Base-by-base conservation (phyloP, 768 basidiomycete species). In the Rhodotorula babjevae region DNA sequence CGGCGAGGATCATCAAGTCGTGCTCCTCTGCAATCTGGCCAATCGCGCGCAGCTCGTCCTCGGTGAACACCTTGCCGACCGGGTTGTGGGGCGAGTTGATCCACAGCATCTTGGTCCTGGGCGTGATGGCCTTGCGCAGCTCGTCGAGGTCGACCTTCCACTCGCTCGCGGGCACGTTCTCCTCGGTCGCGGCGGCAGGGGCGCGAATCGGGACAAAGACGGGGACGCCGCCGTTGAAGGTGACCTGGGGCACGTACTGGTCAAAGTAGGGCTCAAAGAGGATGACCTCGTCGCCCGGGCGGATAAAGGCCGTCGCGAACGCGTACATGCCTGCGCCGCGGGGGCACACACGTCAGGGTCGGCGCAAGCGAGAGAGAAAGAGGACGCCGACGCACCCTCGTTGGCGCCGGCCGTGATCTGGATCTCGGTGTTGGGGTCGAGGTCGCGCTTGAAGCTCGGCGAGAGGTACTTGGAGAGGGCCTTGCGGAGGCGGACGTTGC, bases 291-390 rank as follows among this genome's bases (percentile, higher is more conserved):
- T 98, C 96, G 8, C 90, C 95, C 50, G 86, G 85, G 72, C 97
- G 89, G 52, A 96, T 82, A 83, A 95, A 97, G 0, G 96, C 96
- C 19, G 88, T 87, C 77, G 71, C 68, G 63, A 93, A 91, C 63
- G 94, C 87, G 81, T 95, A 98, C 85, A 93, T 90, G 36, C 95
- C 94, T 93, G 80, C n/a, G n/a, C n/a, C n/a, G n/a, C n/a, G n/a
- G n/a, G n/a, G n/a, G n/a, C n/a, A n/a, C n/a, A n/a, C n/a, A n/a
- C n/a, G n/a, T n/a, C n/a, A n/a, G n/a, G n/a, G n/a, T n/a, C n/a
- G n/a, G n/a, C n/a, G n/a, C n/a, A n/a, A n/a, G n/a, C n/a, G n/a
- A n/a, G n/a, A n/a, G 36, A 47, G 33, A 49, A 40, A 15, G 47
- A 29, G 2, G 0, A 7, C 3, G 44, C 7, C 15, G 3, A 72